Base-by-base conservation (phyloP, 2,329 filamentous ascomycete species). In the Fonsecaea monophora region DNA sequence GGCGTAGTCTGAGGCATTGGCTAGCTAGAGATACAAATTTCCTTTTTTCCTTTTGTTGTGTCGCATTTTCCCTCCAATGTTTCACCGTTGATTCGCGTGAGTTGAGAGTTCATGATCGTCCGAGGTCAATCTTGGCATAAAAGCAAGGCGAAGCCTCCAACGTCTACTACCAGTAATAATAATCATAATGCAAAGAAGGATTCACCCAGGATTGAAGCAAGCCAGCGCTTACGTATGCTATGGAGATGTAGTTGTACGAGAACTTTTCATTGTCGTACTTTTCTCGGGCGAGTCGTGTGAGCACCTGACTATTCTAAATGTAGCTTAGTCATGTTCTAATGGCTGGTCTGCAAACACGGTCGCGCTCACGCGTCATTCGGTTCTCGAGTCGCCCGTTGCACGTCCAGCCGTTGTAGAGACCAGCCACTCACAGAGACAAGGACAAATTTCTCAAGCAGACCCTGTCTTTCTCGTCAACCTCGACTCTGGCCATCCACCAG, bases 21-120 rank as follows among this genome's bases (percentile, higher is more conserved):
- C 63, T 66, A 68, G 58, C 50, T 66, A 68, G 60, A 64, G 21
- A 61, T 40, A 62, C 60, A 63, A 64, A 64, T 65, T 53, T 40
- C 32, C 56, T 21, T 55, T 50, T 12, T 55, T 2, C 25, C 25
- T 25, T 25, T 25, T 25, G 45, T 50, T 30, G 37, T 60, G 57
- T 60, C 34, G 38, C 40, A 18, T 55, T 34, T 55, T 6, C 18
- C 45, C 3, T 12, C 25, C 45, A 50, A 25, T 15, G 18, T 12
- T 25, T 50, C 45, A 25, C 9, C 18, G 18, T 25, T 50, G 18
- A 25, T 12, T 25, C 45, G 45, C 45, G 45, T 25, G 18, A 50
- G 10, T 10, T 50, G 45, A 50, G 21, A 12, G 21, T 50, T 25
- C 9, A 21, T 10, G 9, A 10, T 25, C 21, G 45, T 50, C 45